A percentile compares a stretch with the other conserved stretches of the same genome.
These are phyloP conservation scores for Glycyrrhiza uralensis DNA, from an alignment of 306 rosid genomes.

Conservation along the genomic window DNA sequence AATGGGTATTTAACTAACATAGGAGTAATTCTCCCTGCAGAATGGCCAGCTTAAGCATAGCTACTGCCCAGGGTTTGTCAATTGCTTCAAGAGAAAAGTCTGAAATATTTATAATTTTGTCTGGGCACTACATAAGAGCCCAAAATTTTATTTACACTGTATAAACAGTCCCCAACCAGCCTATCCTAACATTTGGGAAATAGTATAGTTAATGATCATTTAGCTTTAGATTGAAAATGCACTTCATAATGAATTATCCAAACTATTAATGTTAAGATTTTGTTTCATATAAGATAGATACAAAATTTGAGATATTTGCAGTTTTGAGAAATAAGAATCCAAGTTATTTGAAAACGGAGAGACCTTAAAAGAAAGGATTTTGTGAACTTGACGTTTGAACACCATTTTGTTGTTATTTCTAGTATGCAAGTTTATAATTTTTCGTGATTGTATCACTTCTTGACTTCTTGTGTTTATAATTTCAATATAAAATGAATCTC, in stretches of 20 bases:
- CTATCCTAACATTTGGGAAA: neutral
- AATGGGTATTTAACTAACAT: neutral
- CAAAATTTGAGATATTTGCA: neutral
- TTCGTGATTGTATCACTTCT: neutral
- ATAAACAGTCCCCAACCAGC: constrained; percentile 3
- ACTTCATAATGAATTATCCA: neutral
- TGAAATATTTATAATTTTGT: constrained; percentile 1
- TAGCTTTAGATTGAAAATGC: constrained; percentile 3
- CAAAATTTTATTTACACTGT: neutral
- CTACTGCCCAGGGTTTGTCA: neutral
- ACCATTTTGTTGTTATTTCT: neutral
- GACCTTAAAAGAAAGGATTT: neutral
- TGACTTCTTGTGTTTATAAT: constrained; percentile 9
- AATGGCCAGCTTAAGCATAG: constrained; percentile 10
- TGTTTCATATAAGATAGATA: neutral
- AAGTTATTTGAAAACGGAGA: neutral
- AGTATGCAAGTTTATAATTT: neutral
- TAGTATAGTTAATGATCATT: neutral
- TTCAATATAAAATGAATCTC: neutral
- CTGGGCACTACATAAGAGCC: neutral
- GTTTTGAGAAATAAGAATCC: neutral
- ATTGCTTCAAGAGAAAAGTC: constrained; percentile 6
- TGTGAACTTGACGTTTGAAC: neutral
- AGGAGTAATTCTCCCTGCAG: neutral
- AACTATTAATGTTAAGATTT: neutral